Conservation (phyloP, 176 grass and related monocot genomes). For the Zoysia pacifica region DNA sequence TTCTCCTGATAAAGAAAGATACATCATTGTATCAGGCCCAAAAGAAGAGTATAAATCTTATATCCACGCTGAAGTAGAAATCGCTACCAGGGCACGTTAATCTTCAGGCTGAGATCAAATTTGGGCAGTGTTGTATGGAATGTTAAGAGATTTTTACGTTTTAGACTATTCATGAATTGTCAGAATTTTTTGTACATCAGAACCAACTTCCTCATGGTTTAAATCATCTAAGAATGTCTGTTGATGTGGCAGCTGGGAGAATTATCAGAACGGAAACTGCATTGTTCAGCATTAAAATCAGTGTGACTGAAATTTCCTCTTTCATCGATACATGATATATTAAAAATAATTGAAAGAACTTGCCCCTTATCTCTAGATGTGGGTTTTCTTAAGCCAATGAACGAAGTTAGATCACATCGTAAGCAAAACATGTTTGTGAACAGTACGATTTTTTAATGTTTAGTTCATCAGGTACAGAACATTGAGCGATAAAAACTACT, state of each 20-base stretch:
- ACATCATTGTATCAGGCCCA: not conserved
- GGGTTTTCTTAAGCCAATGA: too few relatives aligned
- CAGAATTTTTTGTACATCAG: slow-evolving; percentile 28
- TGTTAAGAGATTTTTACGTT: not conserved
- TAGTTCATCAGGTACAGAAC: not conserved
- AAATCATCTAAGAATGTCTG: not conserved
- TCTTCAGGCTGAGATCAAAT: not conserved
- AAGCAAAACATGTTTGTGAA: too few relatives aligned
- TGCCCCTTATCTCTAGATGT: not conserved
- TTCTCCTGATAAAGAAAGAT: slow-evolving; percentile 40
- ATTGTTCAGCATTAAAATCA: not conserved
- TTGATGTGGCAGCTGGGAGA: not conserved
- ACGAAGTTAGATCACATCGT: too few relatives aligned
- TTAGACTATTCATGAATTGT: not conserved
- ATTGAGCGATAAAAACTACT: not conserved
- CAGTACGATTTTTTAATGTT: too few relatives aligned
- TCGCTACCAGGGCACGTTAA: not conserved
- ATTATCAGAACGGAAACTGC: not conserved
- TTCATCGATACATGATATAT: not conserved
- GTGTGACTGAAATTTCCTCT: not conserved
- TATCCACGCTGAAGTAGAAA: slow-evolving; percentile 2
- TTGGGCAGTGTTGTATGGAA: slow-evolving; percentile 27
- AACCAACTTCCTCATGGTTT: slow-evolving; percentile 1
- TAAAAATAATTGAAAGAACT: too few relatives aligned
- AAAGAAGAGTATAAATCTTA: not conserved